Evolutionary conservation across 2,329 filamentous ascomycete genomes (phyloP).

Genomic region (Corinectria fuckeliana): DNA sequence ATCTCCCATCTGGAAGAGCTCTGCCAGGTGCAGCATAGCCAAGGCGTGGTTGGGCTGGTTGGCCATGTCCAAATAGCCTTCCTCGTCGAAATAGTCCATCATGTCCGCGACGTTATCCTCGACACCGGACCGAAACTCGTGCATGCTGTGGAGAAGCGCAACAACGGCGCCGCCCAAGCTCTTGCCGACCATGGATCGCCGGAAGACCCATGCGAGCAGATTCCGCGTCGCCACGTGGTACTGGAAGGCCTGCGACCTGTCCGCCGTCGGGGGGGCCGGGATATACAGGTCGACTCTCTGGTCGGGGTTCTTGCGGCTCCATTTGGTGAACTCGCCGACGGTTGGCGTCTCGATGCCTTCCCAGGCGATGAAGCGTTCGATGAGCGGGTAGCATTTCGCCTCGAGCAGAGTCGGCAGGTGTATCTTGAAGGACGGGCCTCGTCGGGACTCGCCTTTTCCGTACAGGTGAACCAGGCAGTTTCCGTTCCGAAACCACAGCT

Average conservation of each 20-base stretch:
- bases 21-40: constrained; percentile 71
- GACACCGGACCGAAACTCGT: constrained; percentile 61
- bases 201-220: constrained; percentile 74
- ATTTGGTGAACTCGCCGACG: constrained; percentile 40
- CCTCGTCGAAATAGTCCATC: constrained; percentile 68
- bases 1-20: constrained; percentile 67
- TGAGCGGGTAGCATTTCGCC: constrained; percentile 64
- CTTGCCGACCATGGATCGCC: constrained; percentile 70
- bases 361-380: constrained; percentile 57
- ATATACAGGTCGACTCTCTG: constrained; percentile 68
- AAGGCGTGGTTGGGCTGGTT: constrained; percentile 72
- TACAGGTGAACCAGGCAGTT: constrained; percentile 76
- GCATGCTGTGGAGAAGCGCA: constrained; percentile 69
- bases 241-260: constrained; percentile 60
- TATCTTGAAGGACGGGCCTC: constrained; percentile 72
- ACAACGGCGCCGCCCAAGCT: constrained; percentile 70
- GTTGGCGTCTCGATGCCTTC: constrained; percentile 37
- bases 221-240: constrained; percentile 77
- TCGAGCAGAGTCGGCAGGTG: constrained; percentile 64
- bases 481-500: constrained; percentile 72
- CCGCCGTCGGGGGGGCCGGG: constrained; percentile 63
- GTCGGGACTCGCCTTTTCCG: constrained; percentile 66
- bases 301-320: constrained; percentile 41
- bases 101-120: constrained; percentile 67
- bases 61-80: constrained; percentile 73